Evolutionary conservation across 1,284 basidiomycete genomes (phyloP).

Genomic region (Malassezia cuniculi): DNA sequence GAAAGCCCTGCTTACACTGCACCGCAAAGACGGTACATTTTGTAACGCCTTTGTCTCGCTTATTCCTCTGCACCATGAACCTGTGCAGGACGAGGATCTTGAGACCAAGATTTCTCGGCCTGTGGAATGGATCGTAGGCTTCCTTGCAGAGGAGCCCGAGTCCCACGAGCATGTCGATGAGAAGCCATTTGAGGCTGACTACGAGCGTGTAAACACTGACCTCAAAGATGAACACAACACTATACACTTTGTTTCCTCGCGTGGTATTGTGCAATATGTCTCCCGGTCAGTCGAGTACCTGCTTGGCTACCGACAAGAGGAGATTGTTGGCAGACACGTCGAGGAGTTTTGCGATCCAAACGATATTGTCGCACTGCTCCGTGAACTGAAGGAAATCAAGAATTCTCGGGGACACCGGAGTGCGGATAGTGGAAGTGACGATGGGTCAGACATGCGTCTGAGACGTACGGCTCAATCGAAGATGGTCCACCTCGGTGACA

Average conservation of each 20-base stretch:
- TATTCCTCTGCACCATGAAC: slow-evolving; percentile 21
- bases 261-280: slow-evolving; percentile 83
- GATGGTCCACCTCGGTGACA: slow-evolving; percentile 1
- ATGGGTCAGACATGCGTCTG: too few relatives aligned
- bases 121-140: slow-evolving; percentile 75
- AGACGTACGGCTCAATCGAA: background rate
- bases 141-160: slow-evolving; percentile 64
- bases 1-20: slow-evolving; percentile 76
- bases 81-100: slow-evolving; percentile 1
- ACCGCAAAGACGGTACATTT: slow-evolving; percentile 66
- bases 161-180: too few relatives aligned
- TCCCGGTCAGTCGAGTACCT: slow-evolving; percentile 50
- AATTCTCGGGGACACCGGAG: background rate
- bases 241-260: slow-evolving; percentile 75
- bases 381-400: slow-evolving; percentile 67
- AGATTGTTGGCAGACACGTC: slow-evolving; percentile 66
- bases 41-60: slow-evolving; percentile 52
- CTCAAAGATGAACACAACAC: slow-evolving; percentile 53
- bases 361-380: slow-evolving; percentile 77
- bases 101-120: slow-evolving; percentile 54
- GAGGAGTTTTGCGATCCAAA: slow-evolving; percentile 70
- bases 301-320: slow-evolving; percentile 50
- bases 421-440: too few relatives aligned
- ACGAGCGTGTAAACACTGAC: too few relatives aligned
- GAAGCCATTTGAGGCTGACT: too few relatives aligned